Base-by-base conservation (phyloP, 2,329 filamentous ascomycete species). In the Cephalotrichum gorgonifer region DNA sequence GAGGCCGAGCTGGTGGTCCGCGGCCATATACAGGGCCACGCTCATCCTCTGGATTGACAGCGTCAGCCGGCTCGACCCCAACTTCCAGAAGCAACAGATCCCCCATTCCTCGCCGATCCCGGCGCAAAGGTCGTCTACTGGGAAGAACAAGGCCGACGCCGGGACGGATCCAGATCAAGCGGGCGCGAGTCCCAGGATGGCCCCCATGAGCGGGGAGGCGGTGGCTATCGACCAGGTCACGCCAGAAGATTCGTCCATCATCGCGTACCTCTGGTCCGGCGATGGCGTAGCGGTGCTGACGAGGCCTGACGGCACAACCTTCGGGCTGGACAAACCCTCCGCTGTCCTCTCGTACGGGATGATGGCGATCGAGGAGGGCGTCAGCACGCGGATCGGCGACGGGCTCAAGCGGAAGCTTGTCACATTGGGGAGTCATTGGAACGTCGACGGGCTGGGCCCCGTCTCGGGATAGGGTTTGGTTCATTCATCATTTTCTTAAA, bases 1-100 rank as follows among this genome's bases (percentile, higher is more conserved):
- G 3, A 74, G 81, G 22, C 83, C 83, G 6, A 76, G 74, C 33
- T 88, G 83, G 83, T 87, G 83, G 83, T 69, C 79, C n/a, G 76
- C 74, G 2, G 83, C 81, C 3, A 67, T 86, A 38, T 86, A 87
- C 60, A 78, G 84, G n/a, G 81, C 74, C 2, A 73, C 73, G 4
- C 65, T 85, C 50, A 74, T 81, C 38, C 66, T 83, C 2, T 85
- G 80, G 81, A 70, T 74, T 2, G 78, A 84, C 55, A 77, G 78
- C 55, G 62, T 83, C 20, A 27, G 31, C 20, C 23, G 41, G 5
- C 48, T 52, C 27, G 54, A 54, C 9, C 51, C 59, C 20, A 59
- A 55, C 54, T 65, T 69, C 54, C 62, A 65, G 51, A 59, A 58
- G 49, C 31, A 49, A 12, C 47, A 55, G 43, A 49, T 50, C 6